Conservation (phyloP, 2,329 filamentous ascomycete genomes). For the Fusarium keratoplasticum region DNA sequence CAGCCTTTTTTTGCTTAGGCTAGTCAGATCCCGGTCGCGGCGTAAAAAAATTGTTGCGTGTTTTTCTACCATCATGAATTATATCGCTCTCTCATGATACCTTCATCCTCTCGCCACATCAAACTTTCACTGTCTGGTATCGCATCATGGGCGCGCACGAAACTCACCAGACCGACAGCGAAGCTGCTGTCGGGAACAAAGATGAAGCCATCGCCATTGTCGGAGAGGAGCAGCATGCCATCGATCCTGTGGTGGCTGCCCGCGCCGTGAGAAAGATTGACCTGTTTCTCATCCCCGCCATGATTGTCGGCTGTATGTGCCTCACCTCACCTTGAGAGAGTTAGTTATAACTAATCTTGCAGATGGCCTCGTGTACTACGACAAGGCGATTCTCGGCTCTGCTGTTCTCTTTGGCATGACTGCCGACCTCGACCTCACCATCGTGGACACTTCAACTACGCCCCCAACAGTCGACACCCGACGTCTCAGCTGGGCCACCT, state of each 20-base stretch:
- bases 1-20: conserved; percentile 7
- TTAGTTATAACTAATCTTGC: conserved; percentile 36
- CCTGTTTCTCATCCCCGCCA: conserved; percentile 73
- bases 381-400: conserved; percentile 77
- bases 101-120: not conserved
- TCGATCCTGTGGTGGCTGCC: conserved; percentile 66
- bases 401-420: conserved; percentile 84
- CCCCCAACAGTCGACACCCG: conserved; percentile 73
- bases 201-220: conserved; percentile 64
- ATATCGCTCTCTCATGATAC: conserved; percentile 8
- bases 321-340: not conserved
- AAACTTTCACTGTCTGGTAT: not conserved
- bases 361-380: conserved; percentile 59
- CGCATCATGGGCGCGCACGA: conserved; percentile 26
- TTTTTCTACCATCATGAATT: not conserved
- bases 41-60: not conserved
- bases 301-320: conserved; percentile 64
- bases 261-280: conserved; percentile 76
- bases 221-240: conserved; percentile 63
- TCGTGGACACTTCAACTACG: conserved; percentile 55
- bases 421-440: conserved; percentile 69
- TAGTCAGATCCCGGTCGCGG: not conserved
- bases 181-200: conserved; percentile 33
- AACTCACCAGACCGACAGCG: conserved; percentile 8
- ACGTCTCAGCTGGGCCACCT: conserved; percentile 80